Evolutionary conservation across 805 yeast species (phyloP), one percentile per base, ranked within the genome.

Genomic region (Candida vartiovaarae): DNA sequence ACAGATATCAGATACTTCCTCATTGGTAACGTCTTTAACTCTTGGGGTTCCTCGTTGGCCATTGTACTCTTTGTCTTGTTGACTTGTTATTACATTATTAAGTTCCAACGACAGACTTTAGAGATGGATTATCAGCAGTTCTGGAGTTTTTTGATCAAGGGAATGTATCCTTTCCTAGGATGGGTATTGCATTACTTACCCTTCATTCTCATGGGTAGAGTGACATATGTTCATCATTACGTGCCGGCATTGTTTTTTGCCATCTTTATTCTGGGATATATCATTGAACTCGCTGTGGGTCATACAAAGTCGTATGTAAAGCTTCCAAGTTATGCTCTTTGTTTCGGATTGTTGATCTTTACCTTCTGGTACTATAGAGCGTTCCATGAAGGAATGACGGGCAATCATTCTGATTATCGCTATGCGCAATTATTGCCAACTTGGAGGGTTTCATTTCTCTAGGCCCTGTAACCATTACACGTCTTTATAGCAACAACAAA

Each of bases 41-140:
- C 89, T 0, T 83, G 88, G 88, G 64, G 85, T 1, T 83, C 91
- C 0, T 65, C 88, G 1, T 60, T 71, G 35, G 78, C 81, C 30
- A 71, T 84, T 15, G 39, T 80, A 11, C 57, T 66, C 5, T 80
- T 82, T 59, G 67, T 80, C 42, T 58, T 66, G 1, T 43, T 72
- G 26, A 63, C 74, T 10, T 7, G 58, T 15, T 56, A 38, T 39
- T 58, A 56, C 42, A 32, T 58, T 24, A 28, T 57, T 30, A 83
- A 90, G 78, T 85, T 88, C 88, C 91, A 83, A 65, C 80, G 95
- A 74, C 95, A 85, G 90, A 83, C 62, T 80, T 84, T 66, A 63
- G 65, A 4, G 50, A 59, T 25, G 20, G 60, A 68, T 23, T 59
- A 71, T 4, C 62, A 64, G 36, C 71, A 74, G 50, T 64, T 76